A percentile compares a stretch with the other conserved stretches of the same genome.
These are phyloP conservation scores for Pichia sp. DNA, from an alignment of 1,139 yeast genomes.

Conservation along the genomic window DNA sequence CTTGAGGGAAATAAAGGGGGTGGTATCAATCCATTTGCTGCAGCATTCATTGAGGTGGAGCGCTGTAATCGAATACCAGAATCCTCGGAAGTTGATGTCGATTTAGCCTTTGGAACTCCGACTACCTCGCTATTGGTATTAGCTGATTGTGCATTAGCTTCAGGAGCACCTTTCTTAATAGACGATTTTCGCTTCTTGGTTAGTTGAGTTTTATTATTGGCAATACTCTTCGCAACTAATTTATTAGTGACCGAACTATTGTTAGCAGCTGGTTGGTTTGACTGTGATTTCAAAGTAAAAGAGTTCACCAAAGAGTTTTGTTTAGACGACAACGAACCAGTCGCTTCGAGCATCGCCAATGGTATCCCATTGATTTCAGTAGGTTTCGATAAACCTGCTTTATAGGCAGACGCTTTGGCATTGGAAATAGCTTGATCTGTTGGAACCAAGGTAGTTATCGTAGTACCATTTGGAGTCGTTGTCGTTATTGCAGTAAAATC, in stretches of 20 bases:
- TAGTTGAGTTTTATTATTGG: not conserved
- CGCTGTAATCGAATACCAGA: constrained; percentile 15
- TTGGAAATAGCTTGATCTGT: constrained; percentile 69
- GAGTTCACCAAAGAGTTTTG: not conserved
- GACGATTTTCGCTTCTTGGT: constrained; percentile 1
- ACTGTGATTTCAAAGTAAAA: constrained; percentile 2
- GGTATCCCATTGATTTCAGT: constrained; percentile 79
- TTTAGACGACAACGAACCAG: constrained; percentile 50
- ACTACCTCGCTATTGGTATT: not conserved
- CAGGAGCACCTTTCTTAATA: not conserved
- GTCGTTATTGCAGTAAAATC: constrained; percentile 81
- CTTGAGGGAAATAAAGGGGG: constrained; percentile 28
- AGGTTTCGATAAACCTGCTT: constrained; percentile 51
- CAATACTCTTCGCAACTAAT: not conserved
- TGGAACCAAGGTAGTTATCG: constrained; percentile 83
- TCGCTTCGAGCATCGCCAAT: constrained; percentile 71
- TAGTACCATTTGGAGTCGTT: constrained; percentile 90
- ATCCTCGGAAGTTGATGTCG: not conserved
- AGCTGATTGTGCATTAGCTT: not conserved
- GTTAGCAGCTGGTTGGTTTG: constrained; percentile 1
- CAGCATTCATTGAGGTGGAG: constrained; percentile 27
- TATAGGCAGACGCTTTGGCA: constrained; percentile 48
- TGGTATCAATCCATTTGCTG: constrained; percentile 26
- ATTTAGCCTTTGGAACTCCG: not conserved
- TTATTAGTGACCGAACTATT: constrained; percentile 6